These are phyloP conservation scores for Termitomyces sp. DNA, from an alignment of 768 basidiomycete species.

Conservation along the genomic window DNA sequence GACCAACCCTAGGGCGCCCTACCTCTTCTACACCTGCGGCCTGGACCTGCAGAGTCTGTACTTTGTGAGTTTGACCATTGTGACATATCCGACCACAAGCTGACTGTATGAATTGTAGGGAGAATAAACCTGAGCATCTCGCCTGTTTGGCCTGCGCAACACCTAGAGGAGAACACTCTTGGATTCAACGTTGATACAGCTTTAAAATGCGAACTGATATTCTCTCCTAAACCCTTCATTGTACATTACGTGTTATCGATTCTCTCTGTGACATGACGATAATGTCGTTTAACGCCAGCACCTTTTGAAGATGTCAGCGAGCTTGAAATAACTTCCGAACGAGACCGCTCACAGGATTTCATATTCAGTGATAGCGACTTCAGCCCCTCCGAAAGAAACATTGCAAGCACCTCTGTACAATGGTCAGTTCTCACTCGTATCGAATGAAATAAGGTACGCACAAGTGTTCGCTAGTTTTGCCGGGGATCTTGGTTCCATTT, in stretches of 20 bases:
- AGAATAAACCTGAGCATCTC: constrained; percentile 49
- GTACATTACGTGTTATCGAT: constrained; percentile 3
- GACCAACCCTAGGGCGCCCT: neutral
- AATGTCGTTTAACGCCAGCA: constrained; percentile 30
- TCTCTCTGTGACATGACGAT: neutral
- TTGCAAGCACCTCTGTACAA: constrained; percentile 35
- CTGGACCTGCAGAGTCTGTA: constrained; percentile 62
- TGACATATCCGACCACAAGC: neutral
- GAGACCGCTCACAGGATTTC: constrained; percentile 41
- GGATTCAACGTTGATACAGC: constrained; percentile 2
- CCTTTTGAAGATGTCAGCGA: constrained; percentile 16
- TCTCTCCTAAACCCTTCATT: neutral
- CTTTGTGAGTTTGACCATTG: constrained; percentile 44
- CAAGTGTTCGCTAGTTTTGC: constrained; percentile 73
- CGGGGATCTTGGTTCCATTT: constrained; percentile 57
- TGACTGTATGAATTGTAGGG: constrained; percentile 24
- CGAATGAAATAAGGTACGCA: constrained; percentile 24
- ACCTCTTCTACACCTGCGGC: neutral
- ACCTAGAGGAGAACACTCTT: constrained; percentile 33
- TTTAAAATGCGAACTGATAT: neutral
- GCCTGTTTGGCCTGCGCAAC: constrained; percentile 63
- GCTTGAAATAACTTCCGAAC: neutral
- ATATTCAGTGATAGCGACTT: constrained; percentile 38
- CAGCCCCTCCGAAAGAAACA: constrained; percentile 43
- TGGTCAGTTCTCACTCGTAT: neutral